Base-by-base conservation (phyloP, 2,329 filamentous ascomycete species). In the Meredithiella fracta region DNA sequence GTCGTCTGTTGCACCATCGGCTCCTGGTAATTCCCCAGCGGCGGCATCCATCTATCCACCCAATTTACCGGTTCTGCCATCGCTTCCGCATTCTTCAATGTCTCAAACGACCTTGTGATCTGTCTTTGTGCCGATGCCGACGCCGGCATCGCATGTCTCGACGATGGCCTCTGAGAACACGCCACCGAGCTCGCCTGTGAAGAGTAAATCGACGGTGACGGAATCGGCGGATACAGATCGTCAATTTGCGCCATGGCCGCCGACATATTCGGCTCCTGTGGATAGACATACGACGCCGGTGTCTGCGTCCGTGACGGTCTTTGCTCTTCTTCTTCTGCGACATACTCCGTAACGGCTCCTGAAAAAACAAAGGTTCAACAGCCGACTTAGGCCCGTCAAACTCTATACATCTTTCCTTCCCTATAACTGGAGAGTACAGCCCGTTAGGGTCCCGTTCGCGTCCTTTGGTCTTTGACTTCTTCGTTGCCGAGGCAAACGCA, bases 11-110 rank as follows among this genome's bases (percentile, higher is more conserved):
- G 31, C 14, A 29, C 15, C 3, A 6, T 23, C 31, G n/a, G 11
- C 11, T 52, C 26, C 15, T 29, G 53, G 42, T 22, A 52, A 26
- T 22, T 47, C 42, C 38, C 50, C 31, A 54, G 54, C 15, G 58
- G 54, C 8, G 58, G 58, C 54, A 59, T 59, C 58, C 58, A 59
- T 15, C 51, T 34, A 29, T 59, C 58, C 0, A 59, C 54, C 54
- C 58, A 57, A 17, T 51, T 49, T 6, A 58, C 57, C 11, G 57
- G 57, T 42, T 55, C 49, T 15, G 50, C 57, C 17, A 52, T 20
- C 5, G 57, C 57, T 40, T 58, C 57, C 1, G 57, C 57, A 23
- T 40, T 56, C 9, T 53, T 49, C 8, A 58, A 50, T 8, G 53
- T 52, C 11, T 58, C 57, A 47, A 53, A 58, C 1, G 57, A 53